A percentile compares a stretch with the other conserved stretches of the same genome.
phyloP scores from a whole-genome alignment of 2,329 filamentous ascomycete genomes.

The Tolypocladium guangdongense region DNA sequence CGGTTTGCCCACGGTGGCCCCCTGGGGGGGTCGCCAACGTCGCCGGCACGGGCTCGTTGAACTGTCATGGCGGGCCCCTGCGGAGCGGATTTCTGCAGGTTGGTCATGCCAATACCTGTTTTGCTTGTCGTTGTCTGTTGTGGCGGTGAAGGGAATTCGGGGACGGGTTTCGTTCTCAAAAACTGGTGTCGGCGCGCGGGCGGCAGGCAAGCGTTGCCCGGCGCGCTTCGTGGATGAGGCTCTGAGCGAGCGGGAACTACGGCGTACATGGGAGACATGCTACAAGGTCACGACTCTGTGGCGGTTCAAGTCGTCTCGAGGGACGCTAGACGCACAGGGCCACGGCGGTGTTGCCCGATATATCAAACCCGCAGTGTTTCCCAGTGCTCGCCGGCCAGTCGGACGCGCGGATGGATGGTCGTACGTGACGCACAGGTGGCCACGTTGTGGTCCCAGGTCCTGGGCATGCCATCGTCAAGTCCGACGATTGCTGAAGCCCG shows the following conservation, averaged over 20 bases:
- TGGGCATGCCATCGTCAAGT: background rate
- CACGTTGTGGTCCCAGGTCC: background rate
- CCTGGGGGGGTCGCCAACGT: too few relatives aligned
- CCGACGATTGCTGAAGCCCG: background rate
- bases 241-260: background rate
- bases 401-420: background rate
- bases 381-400: background rate
- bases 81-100: background rate
- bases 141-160: background rate
- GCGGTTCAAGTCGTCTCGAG: background rate
- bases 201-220: background rate
- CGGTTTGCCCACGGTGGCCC: background rate
- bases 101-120: background rate
- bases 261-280: too few relatives aligned
- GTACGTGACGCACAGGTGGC: background rate
- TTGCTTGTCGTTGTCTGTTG: background rate
- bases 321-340: too few relatives aligned
- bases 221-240: background rate
- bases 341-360: background rate
- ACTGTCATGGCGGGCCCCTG: background rate
- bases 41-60: background rate
- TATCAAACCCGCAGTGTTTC: background rate
- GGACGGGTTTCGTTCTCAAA: background rate
- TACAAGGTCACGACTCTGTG: too few relatives aligned
- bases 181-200: background rate